Evolutionary conservation across 176 grass and related monocot genomes (phyloP).

Genomic region (Eleusine indica): DNA sequence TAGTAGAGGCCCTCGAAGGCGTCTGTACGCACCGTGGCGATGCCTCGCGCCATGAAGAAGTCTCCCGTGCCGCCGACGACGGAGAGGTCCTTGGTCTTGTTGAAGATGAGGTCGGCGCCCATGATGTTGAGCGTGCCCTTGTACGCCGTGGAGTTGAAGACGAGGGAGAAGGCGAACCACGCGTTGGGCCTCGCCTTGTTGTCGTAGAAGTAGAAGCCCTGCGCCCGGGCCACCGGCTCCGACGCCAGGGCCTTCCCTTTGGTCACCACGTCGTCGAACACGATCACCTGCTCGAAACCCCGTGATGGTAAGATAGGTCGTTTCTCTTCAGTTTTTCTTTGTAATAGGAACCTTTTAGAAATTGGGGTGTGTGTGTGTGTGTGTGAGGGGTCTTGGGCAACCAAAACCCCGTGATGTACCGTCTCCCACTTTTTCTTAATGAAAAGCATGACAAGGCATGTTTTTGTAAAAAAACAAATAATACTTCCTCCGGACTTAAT

Average conservation of each 20-base stretch:
- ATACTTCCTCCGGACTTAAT: no score
- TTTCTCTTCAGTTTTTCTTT: no score
- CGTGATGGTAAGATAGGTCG: no score
- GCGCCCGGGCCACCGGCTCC: constrained; percentile 34
- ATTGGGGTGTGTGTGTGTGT: no score
- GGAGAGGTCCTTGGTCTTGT: constrained; percentile 45
- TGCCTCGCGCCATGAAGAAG: constrained; percentile 57
- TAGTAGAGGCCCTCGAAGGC: neutral
- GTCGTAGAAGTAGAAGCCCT: constrained; percentile 52
- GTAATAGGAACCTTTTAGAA: no score
- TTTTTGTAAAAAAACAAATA: no score
- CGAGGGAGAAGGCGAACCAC: constrained; percentile 27
- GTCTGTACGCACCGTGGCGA: constrained; percentile 43
- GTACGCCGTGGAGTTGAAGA: constrained; percentile 42
- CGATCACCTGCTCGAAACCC: constrained; percentile 38
- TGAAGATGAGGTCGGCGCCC: constrained; percentile 31
- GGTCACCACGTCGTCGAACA: constrained; percentile 46
- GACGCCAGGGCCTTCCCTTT: neutral
- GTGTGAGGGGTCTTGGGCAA: no score
- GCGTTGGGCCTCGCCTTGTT: constrained; percentile 12
- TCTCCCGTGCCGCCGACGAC: constrained; percentile 55
- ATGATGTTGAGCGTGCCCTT: constrained; percentile 49
- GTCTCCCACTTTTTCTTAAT: no score
- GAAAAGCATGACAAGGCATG: no score
- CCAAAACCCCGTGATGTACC: no score